Evolutionary conservation across 495 filamentous ascomycete species (phyloP), one percentile per base, ranked within the genome.

Genomic region (Aspergillus leporis): DNA sequence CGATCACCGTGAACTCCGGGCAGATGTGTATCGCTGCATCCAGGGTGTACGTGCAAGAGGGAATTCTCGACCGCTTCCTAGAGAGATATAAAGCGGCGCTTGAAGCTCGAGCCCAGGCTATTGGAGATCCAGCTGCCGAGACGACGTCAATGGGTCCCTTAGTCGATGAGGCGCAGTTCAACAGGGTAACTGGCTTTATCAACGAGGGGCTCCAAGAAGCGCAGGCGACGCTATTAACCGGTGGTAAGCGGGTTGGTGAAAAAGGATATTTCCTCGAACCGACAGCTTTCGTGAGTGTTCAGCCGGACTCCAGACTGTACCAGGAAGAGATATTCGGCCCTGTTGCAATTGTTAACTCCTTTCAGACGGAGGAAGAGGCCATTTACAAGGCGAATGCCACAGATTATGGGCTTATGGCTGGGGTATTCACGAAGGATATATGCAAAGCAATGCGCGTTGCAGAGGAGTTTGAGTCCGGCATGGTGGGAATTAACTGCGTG

Each of bases 171-270:
- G 69, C 90, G 8, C 91, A 94, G 72, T 94, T 85, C 64, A 89
- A 95, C 71, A 86, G 89, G 52, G 90, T 96, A 75, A 92, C 93
- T 89, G 80, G 81, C 62, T 93, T 93, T 78, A 94, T 96, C 67
- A 75, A 92, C 3, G 65, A 72, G 80, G 91, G 89, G 55, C n/a
- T n/a, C n/a, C n/a, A n/a, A n/a, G 90, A 90, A 79, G 80, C 85
- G 59, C 81, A 81, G 51, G 91, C 90, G 5, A 54, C 21, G 1
- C 23, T 46, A 36, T 5, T 46, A 3, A 21, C 55, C 21, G 63
- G 38, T 5, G 51, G 51, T 10, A 4, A n/a, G 18, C 38, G 75
- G 23, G 72, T 69, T 53, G 31, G 7, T 51, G 12, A n/a, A 6
- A 49, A 73, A 23, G 75, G 75, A 32, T 77, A 60, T 57, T 79